A percentile compares a stretch with the other conserved stretches of the same genome.
phyloP scores from a whole-genome alignment of 768 basidiomycete species.

The Agrocybe praecox region DNA sequence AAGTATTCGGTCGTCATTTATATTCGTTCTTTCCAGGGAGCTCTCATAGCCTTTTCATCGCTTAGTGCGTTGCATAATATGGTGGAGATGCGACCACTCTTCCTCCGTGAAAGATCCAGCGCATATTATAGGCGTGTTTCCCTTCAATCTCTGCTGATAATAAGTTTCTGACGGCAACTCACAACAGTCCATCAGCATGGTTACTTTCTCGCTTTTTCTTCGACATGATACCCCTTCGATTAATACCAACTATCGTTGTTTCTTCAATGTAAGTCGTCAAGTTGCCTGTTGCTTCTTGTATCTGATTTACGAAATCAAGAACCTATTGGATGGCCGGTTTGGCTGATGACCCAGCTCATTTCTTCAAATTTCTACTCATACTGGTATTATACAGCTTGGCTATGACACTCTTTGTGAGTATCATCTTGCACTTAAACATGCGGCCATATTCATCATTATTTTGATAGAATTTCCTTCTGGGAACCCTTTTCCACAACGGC shows the following conservation, averaged over 20 bases:
- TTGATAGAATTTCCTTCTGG: constrained; percentile 85
- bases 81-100: constrained; percentile 81
- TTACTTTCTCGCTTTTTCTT: constrained; percentile 85
- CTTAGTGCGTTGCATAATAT: constrained; percentile 90
- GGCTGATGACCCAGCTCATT: constrained; percentile 72
- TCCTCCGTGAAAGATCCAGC: constrained; percentile 86
- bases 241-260: constrained; percentile 88
- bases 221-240: constrained; percentile 85
- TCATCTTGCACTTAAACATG: not conserved
- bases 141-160: constrained; percentile 1
- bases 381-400: constrained; percentile 82
- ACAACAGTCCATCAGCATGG: constrained; percentile 82
- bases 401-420: constrained; percentile 83
- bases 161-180: not conserved
- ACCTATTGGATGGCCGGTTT: constrained; percentile 98
- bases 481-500: constrained; percentile 79
- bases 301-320: constrained; percentile 32
- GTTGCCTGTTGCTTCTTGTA: not conserved
- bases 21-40: constrained; percentile 53
- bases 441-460: not conserved
- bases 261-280: constrained; percentile 67
- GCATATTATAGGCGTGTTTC: constrained; percentile 76
- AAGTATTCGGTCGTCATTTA: not conserved
- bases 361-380: constrained; percentile 95
- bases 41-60: constrained; percentile 89